phyloP scores from a whole-genome alignment of 2,329 filamentous ascomycete genomes.

The Laburnicola sp. region DNA sequence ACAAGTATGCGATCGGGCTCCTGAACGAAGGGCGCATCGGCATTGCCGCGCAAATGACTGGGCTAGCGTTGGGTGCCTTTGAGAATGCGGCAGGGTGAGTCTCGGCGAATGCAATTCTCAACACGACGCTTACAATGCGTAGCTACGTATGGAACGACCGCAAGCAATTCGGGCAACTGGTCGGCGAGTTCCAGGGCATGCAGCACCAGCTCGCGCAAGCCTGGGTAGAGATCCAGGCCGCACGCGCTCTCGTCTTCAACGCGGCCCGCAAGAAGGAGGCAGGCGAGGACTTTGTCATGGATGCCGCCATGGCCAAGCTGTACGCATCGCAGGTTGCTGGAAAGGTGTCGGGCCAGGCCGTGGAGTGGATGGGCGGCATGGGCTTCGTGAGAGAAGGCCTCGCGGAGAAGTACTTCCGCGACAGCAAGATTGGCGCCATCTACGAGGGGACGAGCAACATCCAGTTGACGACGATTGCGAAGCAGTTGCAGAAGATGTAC shows the following conservation, averaged over 20 bases:
- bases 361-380: slow-evolving; percentile 99
- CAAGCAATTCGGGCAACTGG: slow-evolving; percentile 89
- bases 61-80: slow-evolving; percentile 88
- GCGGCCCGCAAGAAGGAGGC: slow-evolving; percentile 97
- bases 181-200: slow-evolving; percentile 99
- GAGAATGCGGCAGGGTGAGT: slow-evolving; percentile 83
- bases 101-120: neutral
- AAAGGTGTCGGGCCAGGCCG: slow-evolving; percentile 78
- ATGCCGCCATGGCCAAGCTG: slow-evolving; percentile 98
- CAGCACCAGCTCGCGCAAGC: slow-evolving; percentile 97
- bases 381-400: slow-evolving; percentile 95
- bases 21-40: slow-evolving; percentile 97
- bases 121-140: slow-evolving; percentile 14
- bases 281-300: slow-evolving; percentile 89
- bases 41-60: slow-evolving; percentile 98
- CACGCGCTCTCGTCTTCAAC: slow-evolving; percentile 91
- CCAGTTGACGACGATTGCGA: slow-evolving; percentile 71
- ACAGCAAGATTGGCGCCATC: slow-evolving; percentile 98
- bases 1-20: slow-evolving; percentile 95
- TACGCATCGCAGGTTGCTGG: slow-evolving; percentile 92
- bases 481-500: slow-evolving; percentile 70
- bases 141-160: slow-evolving; percentile 98
- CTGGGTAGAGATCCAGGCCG: slow-evolving; percentile 90
- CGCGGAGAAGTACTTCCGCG: slow-evolving; percentile 96
- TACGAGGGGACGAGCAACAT: slow-evolving; percentile 89